These are phyloP conservation scores for Acacia acuminata DNA, from an alignment of 306 rosid genomes.

Conservation along the genomic window DNA sequence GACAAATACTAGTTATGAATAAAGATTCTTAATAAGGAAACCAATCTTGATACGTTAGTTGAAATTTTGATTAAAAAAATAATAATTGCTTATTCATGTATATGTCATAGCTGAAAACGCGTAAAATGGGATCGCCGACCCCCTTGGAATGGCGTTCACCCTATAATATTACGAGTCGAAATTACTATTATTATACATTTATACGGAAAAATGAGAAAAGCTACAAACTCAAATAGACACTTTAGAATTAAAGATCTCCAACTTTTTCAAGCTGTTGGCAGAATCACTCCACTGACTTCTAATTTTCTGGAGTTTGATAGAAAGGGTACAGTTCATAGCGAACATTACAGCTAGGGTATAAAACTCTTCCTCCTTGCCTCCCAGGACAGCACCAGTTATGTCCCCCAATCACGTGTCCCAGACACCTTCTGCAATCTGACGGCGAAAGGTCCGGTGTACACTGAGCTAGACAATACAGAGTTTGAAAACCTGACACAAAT, in stretches of 20 bases:
- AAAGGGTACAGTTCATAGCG: constrained; percentile 41
- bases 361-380: constrained; percentile 30
- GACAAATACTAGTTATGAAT: too few relatives aligned
- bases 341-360: constrained; percentile 30
- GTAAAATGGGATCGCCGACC: too few relatives aligned
- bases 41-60: too few relatives aligned
- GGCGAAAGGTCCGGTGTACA: constrained; percentile 37
- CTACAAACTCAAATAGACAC: background rate
- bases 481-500: constrained; percentile 27
- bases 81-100: too few relatives aligned
- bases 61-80: too few relatives aligned
- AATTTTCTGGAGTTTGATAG: background rate
- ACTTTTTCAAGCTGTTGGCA: background rate
- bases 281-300: background rate
- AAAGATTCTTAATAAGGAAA: too few relatives aligned
- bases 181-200: too few relatives aligned
- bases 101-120: too few relatives aligned
- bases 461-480: constrained; percentile 29
- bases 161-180: too few relatives aligned
- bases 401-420: background rate
- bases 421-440: constrained; percentile 24
- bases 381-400: background rate
- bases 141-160: too few relatives aligned
- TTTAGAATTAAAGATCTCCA: background rate
- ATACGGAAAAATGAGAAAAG: constrained; percentile 7